Conservation (phyloP, 2,329 filamentous ascomycete species). For the Fusarium mangiferae region DNA sequence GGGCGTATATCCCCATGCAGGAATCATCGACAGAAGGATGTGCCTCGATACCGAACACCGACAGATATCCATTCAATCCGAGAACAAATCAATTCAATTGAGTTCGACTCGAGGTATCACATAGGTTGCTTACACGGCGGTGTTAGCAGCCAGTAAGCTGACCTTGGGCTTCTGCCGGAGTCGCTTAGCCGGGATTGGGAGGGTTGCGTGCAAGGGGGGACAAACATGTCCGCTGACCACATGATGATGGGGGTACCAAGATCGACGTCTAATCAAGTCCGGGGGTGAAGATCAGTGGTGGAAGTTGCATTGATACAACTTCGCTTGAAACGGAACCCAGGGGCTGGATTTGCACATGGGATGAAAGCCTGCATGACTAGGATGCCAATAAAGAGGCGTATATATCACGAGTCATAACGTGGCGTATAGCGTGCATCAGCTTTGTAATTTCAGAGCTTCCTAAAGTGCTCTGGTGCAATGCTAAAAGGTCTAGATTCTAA, state of each 20-base stretch:
- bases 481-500: background rate
- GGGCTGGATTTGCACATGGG: background rate
- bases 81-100: background rate
- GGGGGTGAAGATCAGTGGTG: background rate
- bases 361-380: background rate
- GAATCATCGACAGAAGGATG: constrained; percentile 7
- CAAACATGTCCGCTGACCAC: background rate
- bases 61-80: constrained; percentile 22
- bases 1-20: constrained; percentile 10
- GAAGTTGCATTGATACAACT: background rate
- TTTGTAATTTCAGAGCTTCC: background rate
- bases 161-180: background rate
- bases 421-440: background rate
- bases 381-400: background rate
- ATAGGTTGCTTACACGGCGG: background rate
- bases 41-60: constrained; percentile 21
- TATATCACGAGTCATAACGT: background rate
- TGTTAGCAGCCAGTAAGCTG: constrained; percentile 8
- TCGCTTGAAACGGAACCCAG: background rate
- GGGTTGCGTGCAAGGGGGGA: constrained; percentile 9
- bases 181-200: background rate
- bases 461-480: background rate
- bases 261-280: background rate
- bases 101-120: background rate
- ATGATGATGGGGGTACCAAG: background rate